A percentile compares a stretch with the other conserved stretches of the same genome.
phyloP scores from a whole-genome alignment of 192 early-diverging fungal genomes.

The Coemansia sp. region DNA sequence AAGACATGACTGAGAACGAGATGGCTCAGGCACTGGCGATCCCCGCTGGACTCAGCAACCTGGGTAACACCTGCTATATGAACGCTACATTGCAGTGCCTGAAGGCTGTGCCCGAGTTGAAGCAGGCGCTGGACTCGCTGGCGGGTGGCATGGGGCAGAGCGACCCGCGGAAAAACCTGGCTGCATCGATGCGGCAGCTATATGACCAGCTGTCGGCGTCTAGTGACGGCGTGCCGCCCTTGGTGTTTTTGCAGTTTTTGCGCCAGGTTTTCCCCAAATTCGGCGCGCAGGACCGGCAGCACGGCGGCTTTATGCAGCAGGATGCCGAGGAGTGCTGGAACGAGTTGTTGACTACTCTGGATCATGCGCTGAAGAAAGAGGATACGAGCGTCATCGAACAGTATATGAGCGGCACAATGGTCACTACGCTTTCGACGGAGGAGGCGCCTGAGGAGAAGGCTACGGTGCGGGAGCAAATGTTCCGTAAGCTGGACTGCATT shows the following conservation, averaged over 20 bases:
- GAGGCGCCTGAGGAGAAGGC: constrained; percentile 79
- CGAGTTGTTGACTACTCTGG: constrained; percentile 74
- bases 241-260: constrained; percentile 79
- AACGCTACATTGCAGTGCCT: constrained; percentile 95
- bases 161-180: constrained; percentile 59
- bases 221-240: constrained; percentile 74
- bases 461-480: constrained; percentile 64
- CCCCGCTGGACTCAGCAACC: constrained; percentile 87
- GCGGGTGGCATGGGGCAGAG: constrained; percentile 8
- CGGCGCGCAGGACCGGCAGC: constrained; percentile 70
- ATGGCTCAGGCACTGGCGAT: constrained; percentile 87
- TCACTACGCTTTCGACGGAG: constrained; percentile 53
- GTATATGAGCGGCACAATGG: constrained; percentile 79
- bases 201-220: constrained; percentile 72
- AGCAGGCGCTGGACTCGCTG: constrained; percentile 61
- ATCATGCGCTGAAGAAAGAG: constrained; percentile 13
- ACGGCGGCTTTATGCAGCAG: constrained; percentile 84
- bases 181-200: constrained; percentile 70
- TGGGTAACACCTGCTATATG: constrained; percentile 92
- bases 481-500: constrained; percentile 78
- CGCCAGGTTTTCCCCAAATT: constrained; percentile 86
- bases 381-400: constrained; percentile 60
- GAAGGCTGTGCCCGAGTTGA: constrained; percentile 84
- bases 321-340: constrained; percentile 99
- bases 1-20: constrained; percentile 92